Conservation (phyloP, 2,329 filamentous ascomycete genomes). For the Alternaria ethzedia region DNA sequence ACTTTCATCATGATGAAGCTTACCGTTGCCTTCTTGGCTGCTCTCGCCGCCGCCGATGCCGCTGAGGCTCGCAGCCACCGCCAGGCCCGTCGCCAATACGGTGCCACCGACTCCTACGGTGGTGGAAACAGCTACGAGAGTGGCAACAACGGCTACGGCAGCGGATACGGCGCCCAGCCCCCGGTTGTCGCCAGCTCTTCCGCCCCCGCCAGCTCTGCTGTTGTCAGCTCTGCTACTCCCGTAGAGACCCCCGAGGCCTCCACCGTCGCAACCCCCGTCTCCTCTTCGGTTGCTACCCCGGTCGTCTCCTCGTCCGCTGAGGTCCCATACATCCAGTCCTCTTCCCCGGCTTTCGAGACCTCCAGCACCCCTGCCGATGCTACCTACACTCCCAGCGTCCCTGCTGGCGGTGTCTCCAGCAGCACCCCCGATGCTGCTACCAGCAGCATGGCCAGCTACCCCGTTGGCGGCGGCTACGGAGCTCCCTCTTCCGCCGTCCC, state of each 20-base stretch:
- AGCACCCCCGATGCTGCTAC: not conserved
- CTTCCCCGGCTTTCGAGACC: constrained; percentile 9
- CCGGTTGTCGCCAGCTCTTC: not conserved
- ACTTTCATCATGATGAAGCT: constrained; percentile 36
- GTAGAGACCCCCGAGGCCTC: constrained; percentile 2
- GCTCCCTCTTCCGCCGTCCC: not conserved
- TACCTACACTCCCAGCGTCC: constrained; percentile 8
- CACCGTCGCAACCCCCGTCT: not conserved
- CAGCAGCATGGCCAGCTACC: not conserved
- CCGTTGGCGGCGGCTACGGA: constrained; percentile 14
- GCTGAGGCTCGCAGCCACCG: constrained; percentile 38
- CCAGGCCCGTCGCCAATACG: constrained; percentile 37
- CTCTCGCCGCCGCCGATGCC: constrained; percentile 40
- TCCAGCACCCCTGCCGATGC: constrained; percentile 12
- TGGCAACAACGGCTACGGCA: not conserved
- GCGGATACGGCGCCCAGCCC: constrained; percentile 9
- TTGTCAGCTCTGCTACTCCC: constrained; percentile 9
- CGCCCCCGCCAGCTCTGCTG: constrained; percentile 10
- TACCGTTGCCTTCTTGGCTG: constrained; percentile 41
- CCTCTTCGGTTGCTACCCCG: constrained; percentile 1
- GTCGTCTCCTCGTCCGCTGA: not conserved
- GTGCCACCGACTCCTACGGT: constrained; percentile 3
- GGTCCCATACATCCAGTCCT: constrained; percentile 14
- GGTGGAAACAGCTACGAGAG: not conserved
- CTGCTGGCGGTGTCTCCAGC: not conserved